Base-by-base conservation (phyloP, 352 stramenopile genomes). In the Globisporangium carolinianum region DNA sequence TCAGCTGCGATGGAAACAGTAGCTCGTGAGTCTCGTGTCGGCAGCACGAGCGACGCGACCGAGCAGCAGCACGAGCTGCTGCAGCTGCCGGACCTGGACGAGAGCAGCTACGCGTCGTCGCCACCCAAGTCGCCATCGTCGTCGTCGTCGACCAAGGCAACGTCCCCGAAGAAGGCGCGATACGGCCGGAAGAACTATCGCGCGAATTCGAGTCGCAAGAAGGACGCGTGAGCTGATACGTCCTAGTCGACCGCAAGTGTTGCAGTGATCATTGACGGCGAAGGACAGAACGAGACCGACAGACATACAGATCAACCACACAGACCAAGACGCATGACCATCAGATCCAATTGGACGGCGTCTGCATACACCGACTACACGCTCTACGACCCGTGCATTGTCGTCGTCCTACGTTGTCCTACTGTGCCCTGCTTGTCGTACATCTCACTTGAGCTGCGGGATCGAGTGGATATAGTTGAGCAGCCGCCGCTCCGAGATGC, bases 391-490 rank as follows among this genome's bases (percentile, higher is more conserved):
- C 15, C 10, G 41, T 45, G 9, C 41, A 45, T 45, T 43, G 39
- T 43, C 39, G 11, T 43, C 39, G 39, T 11, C 39, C 8, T 43
- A 8, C 39, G 7, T 11, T 43, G 39, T 43, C 11, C 1, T 43
- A 11, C 24, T 32, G 24, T 32, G 24, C 24, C 24, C 24, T 32
- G 3, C 24, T 32, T 32, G 24, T 32, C 2, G 24, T 32, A 32
- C 24, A 32, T 32, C 24, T 32, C 24, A 77, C 61, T 75, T 89
- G 45, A 73, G 69, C 24, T 58, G 57, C 24, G 79, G 80, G 50
- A 91, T 86, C n/a, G 71, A 75, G 61, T 74, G 66, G 61, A 95
- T 84, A 69, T 92, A 93, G 66, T 87, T 67, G 18, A 95, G 75
- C 57, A 95, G 68, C 38, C 79, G 77, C 37, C 67, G 75, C 67